Conservation (phyloP, 805 yeast species). For the Yamadazyma tumulicola region DNA sequence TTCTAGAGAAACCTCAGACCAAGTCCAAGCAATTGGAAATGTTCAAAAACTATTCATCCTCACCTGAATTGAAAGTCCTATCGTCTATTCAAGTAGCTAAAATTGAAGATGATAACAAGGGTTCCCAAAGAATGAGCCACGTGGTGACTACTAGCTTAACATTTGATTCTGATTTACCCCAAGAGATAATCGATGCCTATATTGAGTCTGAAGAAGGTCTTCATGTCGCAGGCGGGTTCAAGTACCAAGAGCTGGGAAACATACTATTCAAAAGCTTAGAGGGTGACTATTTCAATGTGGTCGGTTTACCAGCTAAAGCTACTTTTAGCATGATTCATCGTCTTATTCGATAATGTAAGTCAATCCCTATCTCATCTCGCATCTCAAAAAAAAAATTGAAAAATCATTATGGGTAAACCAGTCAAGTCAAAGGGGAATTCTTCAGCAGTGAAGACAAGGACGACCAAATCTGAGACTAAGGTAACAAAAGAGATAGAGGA, state of each 20-base stretch:
- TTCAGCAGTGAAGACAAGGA: no score
- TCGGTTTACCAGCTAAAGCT: conserved; percentile 73
- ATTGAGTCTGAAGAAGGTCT: conserved; percentile 70
- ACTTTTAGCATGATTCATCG: not conserved
- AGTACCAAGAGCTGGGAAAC: conserved; percentile 72
- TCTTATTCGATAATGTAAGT: not conserved
- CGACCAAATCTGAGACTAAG: no score
- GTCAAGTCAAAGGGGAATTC: no score
- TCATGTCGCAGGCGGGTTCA: conserved; percentile 90
- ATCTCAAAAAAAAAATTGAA: conserved; percentile 6
- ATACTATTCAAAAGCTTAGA: conserved; percentile 55
- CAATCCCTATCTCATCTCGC: conserved; percentile 5
- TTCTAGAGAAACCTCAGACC: conserved; percentile 74
- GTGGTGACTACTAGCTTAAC: conserved; percentile 44
- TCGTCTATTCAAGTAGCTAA: conserved; percentile 31
- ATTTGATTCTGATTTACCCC: conserved; percentile 41
- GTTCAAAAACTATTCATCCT: conserved; percentile 22
- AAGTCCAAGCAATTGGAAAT: conserved; percentile 24
- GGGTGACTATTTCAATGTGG: conserved; percentile 85
- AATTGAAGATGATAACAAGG: conserved; percentile 9
- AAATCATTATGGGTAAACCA: no score
- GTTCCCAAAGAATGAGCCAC: no score
- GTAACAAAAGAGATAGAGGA: no score
- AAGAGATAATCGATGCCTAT: conserved; percentile 58
- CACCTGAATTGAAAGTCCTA: conserved; percentile 25